Conservation (phyloP, 495 filamentous ascomycete genomes). For the Lasiosphaeris hirsuta region DNA sequence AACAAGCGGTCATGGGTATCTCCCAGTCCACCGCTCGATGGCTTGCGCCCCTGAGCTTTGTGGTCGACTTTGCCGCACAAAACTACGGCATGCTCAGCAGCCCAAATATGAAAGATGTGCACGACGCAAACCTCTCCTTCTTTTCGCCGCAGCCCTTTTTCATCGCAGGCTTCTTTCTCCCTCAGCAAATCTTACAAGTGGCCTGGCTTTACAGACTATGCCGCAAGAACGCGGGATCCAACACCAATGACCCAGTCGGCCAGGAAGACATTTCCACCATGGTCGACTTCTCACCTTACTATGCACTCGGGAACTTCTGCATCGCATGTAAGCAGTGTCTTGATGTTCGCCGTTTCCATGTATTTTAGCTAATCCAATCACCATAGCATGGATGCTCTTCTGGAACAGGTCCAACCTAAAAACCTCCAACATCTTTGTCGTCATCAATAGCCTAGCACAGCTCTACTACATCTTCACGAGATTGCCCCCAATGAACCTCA, state of each 20-base stretch:
- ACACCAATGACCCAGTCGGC: slow-evolving; percentile 30
- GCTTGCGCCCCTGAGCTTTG: slow-evolving; percentile 46
- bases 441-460: slow-evolving; percentile 48
- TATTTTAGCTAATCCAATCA: not conserved
- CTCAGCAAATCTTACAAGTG: slow-evolving; percentile 52
- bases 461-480: slow-evolving; percentile 45
- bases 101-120: slow-evolving; percentile 51
- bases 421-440: slow-evolving; percentile 47
- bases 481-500: slow-evolving; percentile 43
- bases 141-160: slow-evolving; percentile 50
- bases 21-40: slow-evolving; percentile 38
- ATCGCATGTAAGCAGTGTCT: slow-evolving; percentile 43
- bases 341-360: not conserved
- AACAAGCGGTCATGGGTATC: slow-evolving; percentile 38
- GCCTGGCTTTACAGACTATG: slow-evolving; percentile 49
- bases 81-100: slow-evolving; percentile 45
- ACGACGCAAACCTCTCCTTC: slow-evolving; percentile 50
- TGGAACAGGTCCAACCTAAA: slow-evolving; percentile 46
- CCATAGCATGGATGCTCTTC: slow-evolving; percentile 53
- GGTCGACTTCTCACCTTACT: slow-evolving; percentile 45
- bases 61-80: slow-evolving; percentile 46
- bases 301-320: slow-evolving; percentile 48
- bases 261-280: slow-evolving; percentile 25
- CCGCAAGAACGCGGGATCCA: slow-evolving; percentile 21
- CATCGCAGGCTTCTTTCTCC: slow-evolving; percentile 54